Evolutionary conservation across 176 grass and related monocot genomes (phyloP).

Genomic region (Eleusine indica): DNA sequence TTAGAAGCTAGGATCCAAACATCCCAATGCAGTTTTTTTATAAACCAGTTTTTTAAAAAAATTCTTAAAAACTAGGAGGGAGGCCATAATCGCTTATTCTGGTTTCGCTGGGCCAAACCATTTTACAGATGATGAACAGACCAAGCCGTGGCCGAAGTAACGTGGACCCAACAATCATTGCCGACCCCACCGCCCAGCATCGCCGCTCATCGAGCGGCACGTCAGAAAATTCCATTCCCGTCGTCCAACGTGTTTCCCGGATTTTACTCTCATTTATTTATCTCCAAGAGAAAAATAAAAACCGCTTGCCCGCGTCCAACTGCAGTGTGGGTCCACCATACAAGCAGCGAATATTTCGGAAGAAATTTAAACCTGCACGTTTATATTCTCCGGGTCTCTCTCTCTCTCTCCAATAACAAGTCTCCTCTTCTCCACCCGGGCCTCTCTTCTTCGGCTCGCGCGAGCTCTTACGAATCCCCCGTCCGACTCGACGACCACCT

Average conservation of each 20-base stretch:
- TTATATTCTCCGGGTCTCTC: background rate
- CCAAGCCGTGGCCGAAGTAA: background rate
- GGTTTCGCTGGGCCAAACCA: too few species aligned
- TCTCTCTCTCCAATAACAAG: background rate
- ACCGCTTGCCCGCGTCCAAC: background rate
- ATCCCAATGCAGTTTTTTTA: too few species aligned
- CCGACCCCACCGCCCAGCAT: background rate
- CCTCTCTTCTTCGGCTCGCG: too few species aligned
- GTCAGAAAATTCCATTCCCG: constrained; percentile 41
- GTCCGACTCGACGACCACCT: background rate
- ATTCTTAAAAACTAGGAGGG: too few species aligned
- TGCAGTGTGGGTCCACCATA: constrained; percentile 8
- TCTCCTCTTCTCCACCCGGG: background rate
- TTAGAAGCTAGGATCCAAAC: too few species aligned
- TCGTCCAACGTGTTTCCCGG: background rate
- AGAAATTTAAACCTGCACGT: background rate
- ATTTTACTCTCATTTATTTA: background rate
- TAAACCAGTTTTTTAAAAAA: too few species aligned
- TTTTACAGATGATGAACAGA: too few species aligned
- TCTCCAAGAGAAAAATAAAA: background rate
- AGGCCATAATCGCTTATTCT: too few species aligned
- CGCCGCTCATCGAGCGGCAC: constrained; percentile 32
- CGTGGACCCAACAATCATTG: constrained; percentile 4
- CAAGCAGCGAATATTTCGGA: background rate
- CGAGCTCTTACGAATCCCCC: background rate